Percentiles rank a stretch among this genome's conserved stretches.
Conservation (phyloP, 345 rosid species). For the Aquilaria malaccensis region DNA sequence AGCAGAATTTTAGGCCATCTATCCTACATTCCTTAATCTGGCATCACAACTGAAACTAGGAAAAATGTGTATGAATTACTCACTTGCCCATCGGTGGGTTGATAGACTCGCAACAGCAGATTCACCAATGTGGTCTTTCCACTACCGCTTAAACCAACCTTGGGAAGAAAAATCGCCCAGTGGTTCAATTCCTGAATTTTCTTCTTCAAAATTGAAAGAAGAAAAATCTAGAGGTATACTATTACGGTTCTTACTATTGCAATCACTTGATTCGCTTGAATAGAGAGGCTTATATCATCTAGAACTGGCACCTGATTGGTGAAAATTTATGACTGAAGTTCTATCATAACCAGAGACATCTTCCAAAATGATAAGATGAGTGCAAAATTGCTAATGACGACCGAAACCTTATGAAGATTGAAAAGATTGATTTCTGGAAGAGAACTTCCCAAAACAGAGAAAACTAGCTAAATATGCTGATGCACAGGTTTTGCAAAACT, state of each 20-base stretch:
- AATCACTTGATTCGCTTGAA: slow-evolving; percentile 33
- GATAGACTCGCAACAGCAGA: slow-evolving; percentile 38
- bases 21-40: not conserved
- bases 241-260: slow-evolving; percentile 33
- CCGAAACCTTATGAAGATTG: no score
- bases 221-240: not conserved
- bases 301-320: slow-evolving; percentile 27
- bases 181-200: slow-evolving; percentile 5
- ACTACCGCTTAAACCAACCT: slow-evolving; percentile 47
- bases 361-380: no score
- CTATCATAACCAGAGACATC: no score
- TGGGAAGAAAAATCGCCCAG: slow-evolving; percentile 7
- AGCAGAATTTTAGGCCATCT: not conserved
- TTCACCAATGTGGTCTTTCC: slow-evolving; percentile 40
- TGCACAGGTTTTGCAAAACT: no score
- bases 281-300: slow-evolving; percentile 23
- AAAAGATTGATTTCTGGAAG: no score
- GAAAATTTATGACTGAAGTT: not conserved
- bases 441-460: no score
- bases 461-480: no score
- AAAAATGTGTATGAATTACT: not conserved
- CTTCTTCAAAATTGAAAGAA: slow-evolving; percentile 2
- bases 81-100: slow-evolving; percentile 39
- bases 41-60: not conserved
- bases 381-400: no score